phyloP scores from a whole-genome alignment of 2,329 filamentous ascomycete genomes.

The Colletotrichum australisinense region DNA sequence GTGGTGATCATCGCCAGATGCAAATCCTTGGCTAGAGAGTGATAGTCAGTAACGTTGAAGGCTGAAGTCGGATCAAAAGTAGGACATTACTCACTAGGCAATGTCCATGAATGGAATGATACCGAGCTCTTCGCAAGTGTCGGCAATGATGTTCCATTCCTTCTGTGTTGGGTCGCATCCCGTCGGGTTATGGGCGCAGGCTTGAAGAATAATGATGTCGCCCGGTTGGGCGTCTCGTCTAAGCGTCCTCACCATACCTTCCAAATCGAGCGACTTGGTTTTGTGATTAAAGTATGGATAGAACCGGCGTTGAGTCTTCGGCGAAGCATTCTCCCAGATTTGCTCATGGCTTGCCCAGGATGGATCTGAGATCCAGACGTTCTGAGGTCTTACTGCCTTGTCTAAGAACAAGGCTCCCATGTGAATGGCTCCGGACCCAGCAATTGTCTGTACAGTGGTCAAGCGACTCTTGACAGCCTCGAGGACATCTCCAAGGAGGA shows the following conservation, averaged over 20 bases:
- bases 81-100: conserved; percentile 38
- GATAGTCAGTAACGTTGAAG: background rate
- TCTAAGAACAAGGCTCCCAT: conserved; percentile 39
- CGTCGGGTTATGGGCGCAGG: conserved; percentile 48
- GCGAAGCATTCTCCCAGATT: conserved; percentile 40
- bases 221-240: conserved; percentile 37
- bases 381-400: conserved; percentile 34
- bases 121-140: conserved; percentile 40
- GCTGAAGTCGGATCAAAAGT: no score
- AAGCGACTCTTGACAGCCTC: background rate
- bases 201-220: conserved; percentile 45
- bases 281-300: conserved; percentile 43
- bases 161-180: conserved; percentile 44
- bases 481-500: conserved; percentile 37
- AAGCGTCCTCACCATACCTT: conserved; percentile 40
- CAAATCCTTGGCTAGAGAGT: conserved; percentile 43
- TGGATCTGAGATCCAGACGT: conserved; percentile 44
- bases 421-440: conserved; percentile 43
- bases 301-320: conserved; percentile 32
- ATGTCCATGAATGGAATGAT: conserved; percentile 46
- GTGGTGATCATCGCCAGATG: conserved; percentile 43
- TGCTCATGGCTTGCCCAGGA: conserved; percentile 46
- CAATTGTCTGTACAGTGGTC: conserved; percentile 43
- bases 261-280: conserved; percentile 41
- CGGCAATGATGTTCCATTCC: conserved; percentile 44